Conservation (phyloP, 345 rosid genomes). For the Dipteronia sinensis region DNA sequence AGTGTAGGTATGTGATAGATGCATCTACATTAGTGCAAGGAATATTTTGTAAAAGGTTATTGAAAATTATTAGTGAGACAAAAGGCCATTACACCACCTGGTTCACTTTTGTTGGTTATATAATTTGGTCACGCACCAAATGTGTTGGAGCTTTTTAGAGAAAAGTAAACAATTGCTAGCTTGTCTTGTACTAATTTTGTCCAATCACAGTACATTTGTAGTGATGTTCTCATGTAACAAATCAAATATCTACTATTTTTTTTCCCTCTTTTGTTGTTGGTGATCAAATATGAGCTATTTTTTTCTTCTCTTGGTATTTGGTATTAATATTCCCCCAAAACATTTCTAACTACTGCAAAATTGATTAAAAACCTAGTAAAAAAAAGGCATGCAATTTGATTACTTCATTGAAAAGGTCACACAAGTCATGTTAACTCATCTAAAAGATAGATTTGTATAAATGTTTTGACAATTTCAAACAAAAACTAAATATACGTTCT, state of each 20-base stretch:
- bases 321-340: too few relatives aligned
- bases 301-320: not conserved
- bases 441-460: too few relatives aligned
- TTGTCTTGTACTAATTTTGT: conserved; percentile 25
- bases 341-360: too few relatives aligned
- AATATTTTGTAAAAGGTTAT: not conserved
- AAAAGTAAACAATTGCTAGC: conserved; percentile 18
- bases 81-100: conserved; percentile 1
- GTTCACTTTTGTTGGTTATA: conserved; percentile 24
- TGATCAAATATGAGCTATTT: not conserved
- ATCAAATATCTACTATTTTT: conserved; percentile 2
- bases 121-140: conserved; percentile 23
- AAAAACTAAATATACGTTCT: too few relatives aligned
- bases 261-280: too few relatives aligned
- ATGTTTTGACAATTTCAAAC: too few relatives aligned
- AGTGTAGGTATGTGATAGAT: not conserved
- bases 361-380: too few relatives aligned
- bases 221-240: conserved; percentile 38
- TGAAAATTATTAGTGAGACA: not conserved
- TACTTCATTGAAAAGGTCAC: too few relatives aligned
- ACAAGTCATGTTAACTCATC: too few relatives aligned
- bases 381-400: too few relatives aligned
- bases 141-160: conserved; percentile 20
- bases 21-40: not conserved
- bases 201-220: conserved; percentile 42